These are phyloP conservation scores for Fusarium chaquense DNA, from an alignment of 2,329 filamentous ascomycete species.

Conservation along the genomic window DNA sequence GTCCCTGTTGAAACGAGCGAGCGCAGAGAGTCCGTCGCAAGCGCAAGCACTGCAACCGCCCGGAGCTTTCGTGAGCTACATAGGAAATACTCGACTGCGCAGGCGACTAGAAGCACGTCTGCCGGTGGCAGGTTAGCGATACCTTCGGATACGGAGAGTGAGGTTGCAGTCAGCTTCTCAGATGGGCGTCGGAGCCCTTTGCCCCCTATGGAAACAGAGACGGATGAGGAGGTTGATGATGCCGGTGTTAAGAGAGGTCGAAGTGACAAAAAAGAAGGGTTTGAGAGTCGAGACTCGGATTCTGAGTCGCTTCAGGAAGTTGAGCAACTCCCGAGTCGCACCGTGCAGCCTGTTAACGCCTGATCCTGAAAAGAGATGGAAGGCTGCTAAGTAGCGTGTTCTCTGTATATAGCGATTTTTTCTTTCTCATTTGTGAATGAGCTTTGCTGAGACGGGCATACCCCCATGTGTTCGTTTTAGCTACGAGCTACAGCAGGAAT, in stretches of 20 bases:
- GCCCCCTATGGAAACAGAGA: constrained; percentile 62
- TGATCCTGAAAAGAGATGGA: constrained; percentile 39
- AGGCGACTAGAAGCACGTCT: constrained; percentile 58
- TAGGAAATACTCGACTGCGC: constrained; percentile 68
- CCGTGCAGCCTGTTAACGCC: constrained; percentile 52
- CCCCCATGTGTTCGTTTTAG: constrained; percentile 27
- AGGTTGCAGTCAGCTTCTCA: constrained; percentile 69
- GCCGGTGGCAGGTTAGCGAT: constrained; percentile 59
- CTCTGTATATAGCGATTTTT: constrained; percentile 47
- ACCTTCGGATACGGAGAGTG: constrained; percentile 70
- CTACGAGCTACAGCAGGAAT: constrained; percentile 4
- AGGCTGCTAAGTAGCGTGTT: constrained; percentile 31
- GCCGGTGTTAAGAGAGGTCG: constrained; percentile 28
- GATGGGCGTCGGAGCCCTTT: constrained; percentile 69
- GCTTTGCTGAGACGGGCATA: constrained; percentile 22
- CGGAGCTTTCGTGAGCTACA: constrained; percentile 73
- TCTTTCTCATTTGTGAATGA: constrained; percentile 17
- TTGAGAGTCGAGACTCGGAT: constrained; percentile 47
- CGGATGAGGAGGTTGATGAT: constrained; percentile 46
- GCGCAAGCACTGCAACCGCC: constrained; percentile 74
- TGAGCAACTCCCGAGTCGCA: constrained; percentile 48
- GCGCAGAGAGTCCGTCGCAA: constrained; percentile 72
- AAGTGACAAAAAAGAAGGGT: constrained; percentile 47
- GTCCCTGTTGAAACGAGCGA: constrained; percentile 59
- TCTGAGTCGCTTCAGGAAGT: constrained; percentile 48